Evolutionary conservation across 495 filamentous ascomycete genomes (phyloP), one percentile per base, ranked within the genome.

Genomic region (Lepraria neglecta): DNA sequence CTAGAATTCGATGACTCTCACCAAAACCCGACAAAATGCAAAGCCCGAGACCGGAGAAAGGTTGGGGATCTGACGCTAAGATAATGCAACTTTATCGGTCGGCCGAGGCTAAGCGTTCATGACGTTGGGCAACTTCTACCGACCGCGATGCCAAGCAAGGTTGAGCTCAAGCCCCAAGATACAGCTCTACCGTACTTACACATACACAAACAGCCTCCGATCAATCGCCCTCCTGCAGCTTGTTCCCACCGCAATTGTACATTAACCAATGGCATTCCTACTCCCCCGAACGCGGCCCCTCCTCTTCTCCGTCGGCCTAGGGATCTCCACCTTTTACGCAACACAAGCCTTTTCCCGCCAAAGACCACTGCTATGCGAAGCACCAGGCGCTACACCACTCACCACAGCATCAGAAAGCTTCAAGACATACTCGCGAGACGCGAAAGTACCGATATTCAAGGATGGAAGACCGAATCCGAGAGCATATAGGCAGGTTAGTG

Each of bases 401-500:
- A 47, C 50, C 0, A 35, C 50, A 31, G 40, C 30, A 6, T 27
- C 50, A 9, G 59, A 55, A 33, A 7, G 19, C 1, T 38, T 61
- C 27, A 21, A 12, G 27, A 65, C 59, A 72, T 77, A 61, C 35
- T 24, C 56, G 17, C 28, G 56, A 2, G 59, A 71, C 54, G 70
- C 69, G 0, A 66, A 67, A 40, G 68, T 64, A 11, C 72, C 71
- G 2, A 57, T 73, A 0, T 33, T 67, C 17, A 59, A 56, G 28
- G 72, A 76, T 21, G 75, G 75, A 14, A 58, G 62, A 30, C 64
- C 80, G 50, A 78, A 80, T 61, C 70, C 82, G 0, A 73, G 77
- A 31, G 78, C 79, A 14, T 74, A 89, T 69, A 82, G 78, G 62
- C 85, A 91, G 76, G 74, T 91, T 57, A 88, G 84, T 59, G 67